Conservation (phyloP, 257 asterid genomes). For the Cruciata laevipes region DNA sequence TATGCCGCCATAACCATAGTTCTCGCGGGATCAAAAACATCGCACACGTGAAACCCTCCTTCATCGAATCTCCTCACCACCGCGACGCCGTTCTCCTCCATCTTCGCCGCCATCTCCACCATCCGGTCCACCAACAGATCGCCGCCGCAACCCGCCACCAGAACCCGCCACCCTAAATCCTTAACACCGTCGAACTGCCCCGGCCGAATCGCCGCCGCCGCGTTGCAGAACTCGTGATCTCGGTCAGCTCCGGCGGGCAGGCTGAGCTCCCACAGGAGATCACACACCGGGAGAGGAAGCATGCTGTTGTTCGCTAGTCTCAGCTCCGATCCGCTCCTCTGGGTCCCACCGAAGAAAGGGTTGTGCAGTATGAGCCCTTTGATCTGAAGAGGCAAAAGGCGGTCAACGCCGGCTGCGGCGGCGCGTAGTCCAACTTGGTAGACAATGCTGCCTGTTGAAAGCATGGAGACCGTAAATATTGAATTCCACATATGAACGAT, state of each 20-base stretch:
- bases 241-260: conserved; percentile 41
- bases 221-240: conserved; percentile 38
- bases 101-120: conserved; percentile 16
- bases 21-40: neutral
- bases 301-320: conserved; percentile 14
- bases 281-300: conserved; percentile 13
- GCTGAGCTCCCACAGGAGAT: conserved; percentile 34
- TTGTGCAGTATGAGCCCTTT: conserved; percentile 44
- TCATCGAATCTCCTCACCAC: conserved; percentile 20
- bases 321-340: conserved; percentile 41
- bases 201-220: conserved; percentile 12
- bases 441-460: conserved; percentile 25
- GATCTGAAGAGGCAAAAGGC: conserved; percentile 28
- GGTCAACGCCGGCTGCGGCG: neutral
- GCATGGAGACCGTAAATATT: too few species aligned
- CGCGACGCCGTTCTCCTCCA: conserved; percentile 29
- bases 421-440: conserved; percentile 25
- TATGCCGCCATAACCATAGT: neutral
- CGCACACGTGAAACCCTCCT: conserved; percentile 37
- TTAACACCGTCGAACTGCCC: conserved; percentile 16
- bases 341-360: conserved; percentile 41
- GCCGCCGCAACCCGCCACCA: conserved; percentile 29
- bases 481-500: too few species aligned
- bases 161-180: conserved; percentile 19
- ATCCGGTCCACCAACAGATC: conserved; percentile 40